These are phyloP conservation scores for Fusarium buxicola DNA, from an alignment of 2,329 filamentous ascomycete genomes.

Conservation along the genomic window DNA sequence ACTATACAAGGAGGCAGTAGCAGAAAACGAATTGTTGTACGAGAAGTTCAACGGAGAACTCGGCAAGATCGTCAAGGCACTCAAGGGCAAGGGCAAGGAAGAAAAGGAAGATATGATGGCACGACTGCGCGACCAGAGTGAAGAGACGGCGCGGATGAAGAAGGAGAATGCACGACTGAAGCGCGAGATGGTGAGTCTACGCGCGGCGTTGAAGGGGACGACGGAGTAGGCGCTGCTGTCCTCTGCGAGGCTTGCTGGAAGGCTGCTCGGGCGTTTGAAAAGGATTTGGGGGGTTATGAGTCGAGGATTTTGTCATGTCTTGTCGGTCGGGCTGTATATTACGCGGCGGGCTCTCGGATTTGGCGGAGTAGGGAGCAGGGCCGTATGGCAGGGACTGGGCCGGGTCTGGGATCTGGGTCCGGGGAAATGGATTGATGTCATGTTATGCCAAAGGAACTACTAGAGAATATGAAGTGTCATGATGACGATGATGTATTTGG, in stretches of 20 bases:
- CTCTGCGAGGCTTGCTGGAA: conserved; percentile 33
- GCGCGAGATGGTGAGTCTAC: conserved; percentile 81
- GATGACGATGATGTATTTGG: conserved; percentile 39
- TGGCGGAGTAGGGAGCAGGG: conserved; percentile 40
- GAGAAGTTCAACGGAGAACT: conserved; percentile 93
- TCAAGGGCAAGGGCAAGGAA: conserved; percentile 77
- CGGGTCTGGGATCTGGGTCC: conserved; percentile 39
- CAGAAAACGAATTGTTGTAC: conserved; percentile 93
- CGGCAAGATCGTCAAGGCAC: conserved; percentile 81
- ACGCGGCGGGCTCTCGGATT: conserved; percentile 30
- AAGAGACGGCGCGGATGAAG: conserved; percentile 81
- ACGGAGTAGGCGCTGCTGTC: conserved; percentile 49
- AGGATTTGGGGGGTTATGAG: conserved; percentile 27
- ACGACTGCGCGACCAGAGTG: conserved; percentile 77
- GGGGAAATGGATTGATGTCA: conserved; percentile 32
- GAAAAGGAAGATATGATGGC: conserved; percentile 82
- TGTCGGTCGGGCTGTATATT: conserved; percentile 39
- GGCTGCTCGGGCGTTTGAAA: conserved; percentile 36
- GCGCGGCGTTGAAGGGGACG: conserved; percentile 63
- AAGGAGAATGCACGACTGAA: conserved; percentile 88
- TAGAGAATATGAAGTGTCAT: conserved; percentile 42
- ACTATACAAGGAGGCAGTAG: conserved; percentile 85
- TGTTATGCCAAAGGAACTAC: conserved; percentile 36
- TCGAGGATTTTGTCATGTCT: conserved; percentile 33
- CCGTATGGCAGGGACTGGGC: conserved; percentile 32